Percentiles rank a stretch among this genome's conserved stretches.
These are phyloP conservation scores for Colletotrichum australisinense DNA, from an alignment of 2,329 filamentous ascomycete species.

Conservation along the genomic window DNA sequence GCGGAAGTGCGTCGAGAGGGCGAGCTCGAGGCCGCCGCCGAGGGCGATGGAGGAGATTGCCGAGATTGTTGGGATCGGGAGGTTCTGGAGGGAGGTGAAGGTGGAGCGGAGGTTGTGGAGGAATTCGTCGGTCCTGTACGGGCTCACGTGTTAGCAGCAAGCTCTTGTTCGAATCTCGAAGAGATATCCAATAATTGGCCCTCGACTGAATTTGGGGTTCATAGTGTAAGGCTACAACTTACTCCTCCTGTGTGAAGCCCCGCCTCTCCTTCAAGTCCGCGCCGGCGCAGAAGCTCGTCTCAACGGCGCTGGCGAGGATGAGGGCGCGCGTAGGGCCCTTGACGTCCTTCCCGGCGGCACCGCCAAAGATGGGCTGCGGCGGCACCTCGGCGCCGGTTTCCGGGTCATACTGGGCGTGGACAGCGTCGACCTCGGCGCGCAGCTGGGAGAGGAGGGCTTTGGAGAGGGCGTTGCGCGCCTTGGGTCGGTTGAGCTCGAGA, in stretches of 20 bases:
- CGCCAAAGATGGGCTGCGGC: slow-evolving; percentile 53
- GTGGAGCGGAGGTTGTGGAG: slow-evolving; percentile 81
- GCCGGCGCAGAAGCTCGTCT: slow-evolving; percentile 91
- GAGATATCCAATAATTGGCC: neutral
- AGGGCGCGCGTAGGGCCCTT: slow-evolving; percentile 79
- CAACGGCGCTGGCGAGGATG: slow-evolving; percentile 86
- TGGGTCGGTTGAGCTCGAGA: slow-evolving; percentile 86
- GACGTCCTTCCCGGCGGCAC: slow-evolving; percentile 55
- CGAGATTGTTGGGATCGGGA: slow-evolving; percentile 91
- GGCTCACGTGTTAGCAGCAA: slow-evolving; percentile 9
- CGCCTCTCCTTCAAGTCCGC: slow-evolving; percentile 92
- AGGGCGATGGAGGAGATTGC: slow-evolving; percentile 88
- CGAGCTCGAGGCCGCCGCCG: slow-evolving; percentile 93
- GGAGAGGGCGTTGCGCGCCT: slow-evolving; percentile 92
- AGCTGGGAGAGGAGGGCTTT: slow-evolving; percentile 79
- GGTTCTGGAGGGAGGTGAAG: slow-evolving; percentile 76
- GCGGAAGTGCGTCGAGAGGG: slow-evolving; percentile 88
- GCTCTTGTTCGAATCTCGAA: neutral
- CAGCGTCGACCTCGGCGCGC: slow-evolving; percentile 76
- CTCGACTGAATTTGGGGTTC: neutral
- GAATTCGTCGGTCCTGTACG: slow-evolving; percentile 79
- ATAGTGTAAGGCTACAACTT: slow-evolving; percentile 42
- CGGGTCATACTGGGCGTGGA: slow-evolving; percentile 71
- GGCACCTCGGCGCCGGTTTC: slow-evolving; percentile 63
- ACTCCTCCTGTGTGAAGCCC: slow-evolving; percentile 84